These are phyloP conservation scores for Cicer chorassanicum DNA, from an alignment of 306 rosid species.

Conservation along the genomic window DNA sequence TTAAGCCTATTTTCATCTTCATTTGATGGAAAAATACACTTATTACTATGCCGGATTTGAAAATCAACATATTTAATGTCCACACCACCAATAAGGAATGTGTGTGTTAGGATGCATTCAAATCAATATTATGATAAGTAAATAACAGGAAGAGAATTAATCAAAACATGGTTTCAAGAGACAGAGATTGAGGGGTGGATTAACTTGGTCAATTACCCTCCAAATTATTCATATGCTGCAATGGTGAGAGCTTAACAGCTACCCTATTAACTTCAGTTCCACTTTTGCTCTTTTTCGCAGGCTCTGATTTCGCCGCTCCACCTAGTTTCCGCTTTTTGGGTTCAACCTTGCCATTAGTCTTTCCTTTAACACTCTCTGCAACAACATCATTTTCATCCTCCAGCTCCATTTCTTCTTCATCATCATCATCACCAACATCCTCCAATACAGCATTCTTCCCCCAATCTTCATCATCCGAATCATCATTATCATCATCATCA, in stretches of 20 bases:
- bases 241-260: constrained; percentile 44
- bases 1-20: constrained; percentile 3
- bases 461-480: constrained; percentile 83
- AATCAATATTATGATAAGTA: constrained; percentile 1
- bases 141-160: background rate
- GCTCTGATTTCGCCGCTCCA: constrained; percentile 48
- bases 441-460: constrained; percentile 57
- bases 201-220: constrained; percentile 57
- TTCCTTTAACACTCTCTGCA: constrained; percentile 48
- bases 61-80: background rate
- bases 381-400: constrained; percentile 50
- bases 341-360: constrained; percentile 44
- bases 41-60: background rate
- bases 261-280: constrained; percentile 43
- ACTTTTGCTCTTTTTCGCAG: constrained; percentile 66
- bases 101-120: background rate
- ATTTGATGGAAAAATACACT: constrained; percentile 19
- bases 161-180: constrained; percentile 1
- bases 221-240: constrained; percentile 48
- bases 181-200: background rate
- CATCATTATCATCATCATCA: constrained; percentile 43
- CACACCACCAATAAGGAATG: background rate
- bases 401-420: constrained; percentile 54
- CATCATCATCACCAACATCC: constrained; percentile 49
- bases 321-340: constrained; percentile 58